Percentiles rank a stretch among this genome's conserved stretches.
Evolutionary conservation across 768 basidiomycete genomes (phyloP).

Genomic region (Plicaturopsis crispa): DNA sequence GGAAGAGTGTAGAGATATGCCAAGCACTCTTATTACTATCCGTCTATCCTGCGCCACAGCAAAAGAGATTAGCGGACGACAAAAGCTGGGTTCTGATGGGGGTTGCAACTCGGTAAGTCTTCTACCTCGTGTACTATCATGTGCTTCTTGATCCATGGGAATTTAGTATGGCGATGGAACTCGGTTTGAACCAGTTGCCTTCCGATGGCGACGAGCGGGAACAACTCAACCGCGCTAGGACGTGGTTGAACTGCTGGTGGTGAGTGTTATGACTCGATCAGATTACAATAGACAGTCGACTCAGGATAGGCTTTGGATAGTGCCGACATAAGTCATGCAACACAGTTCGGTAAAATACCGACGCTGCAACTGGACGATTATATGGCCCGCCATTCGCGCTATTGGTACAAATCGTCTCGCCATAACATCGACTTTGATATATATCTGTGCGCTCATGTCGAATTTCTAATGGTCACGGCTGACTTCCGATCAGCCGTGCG

Average conservation of each 20-base stretch:
- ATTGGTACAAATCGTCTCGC: constrained; percentile 39
- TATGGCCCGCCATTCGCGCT: constrained; percentile 39
- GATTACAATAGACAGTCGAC: too few species aligned
- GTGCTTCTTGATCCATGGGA: constrained; percentile 1
- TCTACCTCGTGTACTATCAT: background rate
- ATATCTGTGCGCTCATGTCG: constrained; percentile 46
- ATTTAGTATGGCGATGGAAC: constrained; percentile 60
- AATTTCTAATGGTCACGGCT: constrained; percentile 41
- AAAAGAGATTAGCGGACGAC: constrained; percentile 63
- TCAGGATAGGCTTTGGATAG: too few species aligned
- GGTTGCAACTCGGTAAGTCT: constrained; percentile 51
- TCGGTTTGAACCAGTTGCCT: constrained; percentile 51
- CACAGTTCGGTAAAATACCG: constrained; percentile 68
- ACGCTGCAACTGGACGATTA: constrained; percentile 59
- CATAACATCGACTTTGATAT: constrained; percentile 33
- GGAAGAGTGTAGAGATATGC: constrained; percentile 66
- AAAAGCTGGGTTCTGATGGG: constrained; percentile 68
- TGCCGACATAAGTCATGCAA: constrained; percentile 68
- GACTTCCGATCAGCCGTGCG: constrained; percentile 27
- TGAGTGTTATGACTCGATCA: too few species aligned
- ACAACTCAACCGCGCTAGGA: constrained; percentile 61
- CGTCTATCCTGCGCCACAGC: constrained; percentile 54
- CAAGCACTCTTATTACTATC: constrained; percentile 70
- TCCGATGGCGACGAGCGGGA: constrained; percentile 50
- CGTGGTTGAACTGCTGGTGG: constrained; percentile 73